Evolutionary conservation across 768 basidiomycete genomes (phyloP), one percentile per base, ranked within the genome.

Genomic region (Suillus variegatus): DNA sequence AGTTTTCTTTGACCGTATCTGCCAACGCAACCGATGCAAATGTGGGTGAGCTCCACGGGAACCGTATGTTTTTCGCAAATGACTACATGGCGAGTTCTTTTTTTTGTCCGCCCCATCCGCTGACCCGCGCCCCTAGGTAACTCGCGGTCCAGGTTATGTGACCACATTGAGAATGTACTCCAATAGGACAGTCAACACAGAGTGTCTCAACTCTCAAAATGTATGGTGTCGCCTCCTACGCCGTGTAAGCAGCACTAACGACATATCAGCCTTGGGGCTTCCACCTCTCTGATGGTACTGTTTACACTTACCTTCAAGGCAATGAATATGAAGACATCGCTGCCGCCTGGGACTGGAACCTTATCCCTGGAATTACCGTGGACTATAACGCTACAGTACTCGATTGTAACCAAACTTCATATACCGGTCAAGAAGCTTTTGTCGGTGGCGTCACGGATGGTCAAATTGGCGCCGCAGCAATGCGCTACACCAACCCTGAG

Each of bases 341-440:
- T 4, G 90, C 85, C 3, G 80, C 86, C 2, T 90, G 89, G 90
- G 88, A 92, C 74, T 92, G 91, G 91, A 86, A 90, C 68, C 81
- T 90, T 8, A 86, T 92, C 54, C 90, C 91, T 8, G 90, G 91
- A 0, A 91, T 80, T 41, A 92, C 91, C 2, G 81, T 83, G 44
- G 87, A 91, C 71, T 89, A 90, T 70, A 78, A 75, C 9, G 84
- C 78, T 4, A 91, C 89, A 0, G 72, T 79, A 0, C 78, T 92
- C 20, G 71, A 71, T 46, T 90, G 89, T 68, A 74, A 67, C 32
- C 74, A 75, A 14, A 81, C 84, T 1, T 68, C 74, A 25, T 76
- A 77, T 63, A 78, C 70, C 2, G 89, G 88, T 0, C 69, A 83
- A 6, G 82, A 88, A 64, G 67, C 73, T 7, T 90, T 89, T 70